Conservation (phyloP, 78 protist genomes). For the Mastigamoeba balamuthi region DNA sequence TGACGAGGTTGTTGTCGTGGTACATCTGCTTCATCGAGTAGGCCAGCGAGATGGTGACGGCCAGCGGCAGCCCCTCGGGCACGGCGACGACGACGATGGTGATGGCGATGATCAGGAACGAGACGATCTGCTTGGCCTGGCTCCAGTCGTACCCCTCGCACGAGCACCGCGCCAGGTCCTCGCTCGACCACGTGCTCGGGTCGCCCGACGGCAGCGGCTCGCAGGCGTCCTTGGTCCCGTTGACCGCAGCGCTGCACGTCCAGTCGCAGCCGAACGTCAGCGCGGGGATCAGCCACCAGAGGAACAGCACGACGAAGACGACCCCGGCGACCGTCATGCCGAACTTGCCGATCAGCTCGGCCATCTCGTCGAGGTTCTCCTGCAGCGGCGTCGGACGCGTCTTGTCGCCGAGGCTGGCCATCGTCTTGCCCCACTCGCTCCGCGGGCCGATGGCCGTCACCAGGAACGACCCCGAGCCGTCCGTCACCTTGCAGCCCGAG, state of each 20-base stretch:
- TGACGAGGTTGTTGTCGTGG: conserved; percentile 83
- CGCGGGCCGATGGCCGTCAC: conserved; percentile 51
- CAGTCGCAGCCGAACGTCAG: background rate
- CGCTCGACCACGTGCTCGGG: background rate
- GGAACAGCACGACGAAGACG: conserved; percentile 6
- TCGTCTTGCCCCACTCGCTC: conserved; percentile 5
- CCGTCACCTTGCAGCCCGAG: conserved; percentile 18
- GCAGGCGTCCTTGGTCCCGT: background rate
- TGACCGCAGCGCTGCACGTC: background rate
- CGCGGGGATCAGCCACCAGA: conserved; percentile 9
- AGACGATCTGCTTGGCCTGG: conserved; percentile 15
- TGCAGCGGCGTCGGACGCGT: conserved; percentile 51
- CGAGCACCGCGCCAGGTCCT: background rate
- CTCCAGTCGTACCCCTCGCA: conserved; percentile 1
- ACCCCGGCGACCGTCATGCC: conserved; percentile 41
- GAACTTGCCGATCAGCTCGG: conserved; percentile 48
- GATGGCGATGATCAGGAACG: conserved; percentile 68
- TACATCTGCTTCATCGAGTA: conserved; percentile 79
- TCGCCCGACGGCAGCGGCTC: background rate
- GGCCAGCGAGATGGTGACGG: conserved; percentile 91
- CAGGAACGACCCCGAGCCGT: conserved; percentile 53
- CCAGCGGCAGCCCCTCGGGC: conserved; percentile 82
- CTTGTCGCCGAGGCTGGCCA: background rate
- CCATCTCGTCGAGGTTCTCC: conserved; percentile 41
- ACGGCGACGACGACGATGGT: conserved; percentile 64